Conservation (phyloP, 2,329 filamentous ascomycete species). For the Penicillium aurantiogriseum region DNA sequence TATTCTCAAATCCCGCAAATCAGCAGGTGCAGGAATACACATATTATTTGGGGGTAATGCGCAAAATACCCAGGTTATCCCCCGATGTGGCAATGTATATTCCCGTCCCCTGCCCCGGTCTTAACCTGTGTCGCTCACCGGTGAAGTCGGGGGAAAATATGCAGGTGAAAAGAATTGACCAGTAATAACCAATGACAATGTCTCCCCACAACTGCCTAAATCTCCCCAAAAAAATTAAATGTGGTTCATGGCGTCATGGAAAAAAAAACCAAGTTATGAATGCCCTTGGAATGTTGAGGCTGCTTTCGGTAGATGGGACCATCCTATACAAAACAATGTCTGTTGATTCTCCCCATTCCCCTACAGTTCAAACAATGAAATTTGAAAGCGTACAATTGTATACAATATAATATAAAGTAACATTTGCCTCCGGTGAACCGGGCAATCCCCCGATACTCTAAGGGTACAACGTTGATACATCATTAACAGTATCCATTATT, state of each 20-base stretch:
- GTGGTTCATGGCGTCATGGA: conserved; percentile 29
- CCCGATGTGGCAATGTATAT: background rate
- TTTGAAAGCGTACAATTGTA: background rate
- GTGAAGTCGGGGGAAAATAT: conserved; percentile 25
- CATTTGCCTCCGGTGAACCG: conserved; percentile 21
- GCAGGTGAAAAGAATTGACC: conserved; percentile 14
- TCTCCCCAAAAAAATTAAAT: conserved; percentile 10
- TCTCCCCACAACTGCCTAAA: conserved; percentile 17
- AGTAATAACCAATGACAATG: conserved; percentile 12
- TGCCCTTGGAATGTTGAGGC: conserved; percentile 8
- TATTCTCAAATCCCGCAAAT: background rate
- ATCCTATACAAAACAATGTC: background rate
- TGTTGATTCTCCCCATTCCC: background rate
- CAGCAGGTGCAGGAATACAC: background rate
- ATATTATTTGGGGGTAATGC: background rate
- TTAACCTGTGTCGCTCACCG: conserved; percentile 27
- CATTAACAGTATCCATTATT: background rate
- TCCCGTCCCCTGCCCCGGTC: conserved; percentile 11
- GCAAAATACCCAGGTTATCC: background rate
- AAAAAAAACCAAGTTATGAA: conserved; percentile 2
- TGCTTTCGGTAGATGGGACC: conserved; percentile 7
- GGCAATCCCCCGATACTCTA: conserved; percentile 16
- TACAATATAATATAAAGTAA: background rate
- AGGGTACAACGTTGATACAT: background rate
- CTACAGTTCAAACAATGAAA: background rate